phyloP scores from a whole-genome alignment of 169 alveolate genomes.

The Cryptosporidium bovis region DNA sequence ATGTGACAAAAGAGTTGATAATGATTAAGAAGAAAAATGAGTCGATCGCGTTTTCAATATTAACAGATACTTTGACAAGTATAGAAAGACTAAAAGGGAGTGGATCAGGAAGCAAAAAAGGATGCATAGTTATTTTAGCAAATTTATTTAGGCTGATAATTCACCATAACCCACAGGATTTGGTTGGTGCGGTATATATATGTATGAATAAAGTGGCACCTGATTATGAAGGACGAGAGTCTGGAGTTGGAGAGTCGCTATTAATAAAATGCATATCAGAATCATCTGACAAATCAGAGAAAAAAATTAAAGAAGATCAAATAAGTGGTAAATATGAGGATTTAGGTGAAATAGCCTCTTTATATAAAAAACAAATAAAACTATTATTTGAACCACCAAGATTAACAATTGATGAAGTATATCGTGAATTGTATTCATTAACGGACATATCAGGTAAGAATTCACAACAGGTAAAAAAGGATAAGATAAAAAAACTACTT shows the following conservation, averaged over 20 bases:
- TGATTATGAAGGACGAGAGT: constrained; percentile 93
- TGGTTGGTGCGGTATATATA: constrained; percentile 85
- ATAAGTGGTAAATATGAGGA: constrained; percentile 90
- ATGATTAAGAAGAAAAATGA: constrained; percentile 17
- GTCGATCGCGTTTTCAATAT: constrained; percentile 76
- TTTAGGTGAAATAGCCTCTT: constrained; percentile 90
- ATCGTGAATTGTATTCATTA: constrained; percentile 76
- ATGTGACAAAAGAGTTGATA: constrained; percentile 11
- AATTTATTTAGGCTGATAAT: constrained; percentile 80
- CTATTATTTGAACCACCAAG: constrained; percentile 87
- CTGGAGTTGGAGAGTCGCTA: constrained; percentile 96
- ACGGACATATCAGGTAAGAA: constrained; percentile 61
- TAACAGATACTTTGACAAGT: constrained; percentile 82
- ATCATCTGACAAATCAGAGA: constrained; percentile 92
- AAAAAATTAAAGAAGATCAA: constrained; percentile 88
- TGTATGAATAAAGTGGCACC: constrained; percentile 91
- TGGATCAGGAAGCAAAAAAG: constrained; percentile 89
- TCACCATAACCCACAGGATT: constrained; percentile 85
- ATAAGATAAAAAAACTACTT: constrained; percentile 88
- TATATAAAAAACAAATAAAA: constrained; percentile 82
- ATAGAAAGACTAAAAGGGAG: constrained; percentile 87
- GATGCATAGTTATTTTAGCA: constrained; percentile 83
- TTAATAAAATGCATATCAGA: constrained; percentile 93
- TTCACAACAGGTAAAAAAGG: constrained; percentile 80
- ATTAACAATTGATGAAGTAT: constrained; percentile 84